Evolutionary conservation across 2,329 filamentous ascomycete genomes (phyloP).

Genomic region (Neofusicoccum umdonicola): DNA sequence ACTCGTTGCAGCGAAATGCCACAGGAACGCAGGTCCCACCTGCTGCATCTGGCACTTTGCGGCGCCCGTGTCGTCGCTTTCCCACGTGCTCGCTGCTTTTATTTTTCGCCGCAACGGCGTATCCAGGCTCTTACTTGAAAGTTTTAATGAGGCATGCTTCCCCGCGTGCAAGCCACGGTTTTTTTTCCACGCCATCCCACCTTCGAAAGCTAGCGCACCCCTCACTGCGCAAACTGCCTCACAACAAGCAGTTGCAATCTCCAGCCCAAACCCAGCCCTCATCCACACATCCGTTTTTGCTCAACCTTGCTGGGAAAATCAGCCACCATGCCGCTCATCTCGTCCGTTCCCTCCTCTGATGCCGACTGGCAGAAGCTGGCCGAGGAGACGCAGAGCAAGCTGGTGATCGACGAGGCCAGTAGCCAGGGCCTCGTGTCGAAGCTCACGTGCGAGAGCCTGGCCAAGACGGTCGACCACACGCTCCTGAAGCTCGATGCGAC

Average conservation of each 20-base stretch:
- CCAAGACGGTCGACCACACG: slow-evolving; percentile 48
- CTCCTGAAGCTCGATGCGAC: slow-evolving; percentile 51
- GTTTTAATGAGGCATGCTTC: not conserved
- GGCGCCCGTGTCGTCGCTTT: not conserved
- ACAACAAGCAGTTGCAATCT: not conserved
- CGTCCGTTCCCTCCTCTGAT: slow-evolving; percentile 2
- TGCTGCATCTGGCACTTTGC: not conserved
- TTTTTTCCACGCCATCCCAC: slow-evolving; percentile 7
- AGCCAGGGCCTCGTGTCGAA: slow-evolving; percentile 23
- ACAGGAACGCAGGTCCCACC: slow-evolving; percentile 4
- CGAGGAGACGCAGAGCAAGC: not conserved
- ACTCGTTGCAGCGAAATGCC: slow-evolving; percentile 5
- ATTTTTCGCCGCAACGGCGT: not conserved
- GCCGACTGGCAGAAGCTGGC: slow-evolving; percentile 4
- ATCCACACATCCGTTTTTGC: not conserved
- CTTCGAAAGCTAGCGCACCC: slow-evolving; percentile 1
- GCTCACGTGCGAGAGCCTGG: slow-evolving; percentile 24
- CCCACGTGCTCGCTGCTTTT: not conserved
- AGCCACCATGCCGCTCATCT: slow-evolving; percentile 3
- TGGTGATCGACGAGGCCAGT: not conserved
- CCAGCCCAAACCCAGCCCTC: slow-evolving; percentile 22
- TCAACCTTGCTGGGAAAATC: not conserved
- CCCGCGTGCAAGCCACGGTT: slow-evolving; percentile 7
- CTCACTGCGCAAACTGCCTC: not conserved
- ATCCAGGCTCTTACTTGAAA: not conserved